Conservation (phyloP, 176 grass and related monocot genomes). For the Eleusine coracana region DNA sequence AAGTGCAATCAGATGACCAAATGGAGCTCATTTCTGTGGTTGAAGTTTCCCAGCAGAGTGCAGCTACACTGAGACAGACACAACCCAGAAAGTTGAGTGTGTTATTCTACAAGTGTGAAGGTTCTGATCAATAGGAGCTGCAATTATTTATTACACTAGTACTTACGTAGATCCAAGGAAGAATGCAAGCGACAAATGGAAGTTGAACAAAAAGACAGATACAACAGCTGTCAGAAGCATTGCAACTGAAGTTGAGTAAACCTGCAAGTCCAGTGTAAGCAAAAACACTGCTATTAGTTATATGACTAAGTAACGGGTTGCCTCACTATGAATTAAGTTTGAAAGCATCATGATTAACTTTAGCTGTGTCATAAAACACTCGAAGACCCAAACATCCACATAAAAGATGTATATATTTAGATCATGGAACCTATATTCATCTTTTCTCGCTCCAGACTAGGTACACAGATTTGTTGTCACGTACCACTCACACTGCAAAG, state of each 20-base stretch:
- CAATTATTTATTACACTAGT: background rate
- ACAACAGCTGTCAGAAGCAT: slow-evolving; percentile 72
- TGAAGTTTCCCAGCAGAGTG: slow-evolving; percentile 49
- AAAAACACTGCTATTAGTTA: slow-evolving; percentile 9
- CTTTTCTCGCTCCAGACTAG: background rate
- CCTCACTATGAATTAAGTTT: background rate
- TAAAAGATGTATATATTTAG: slow-evolving; percentile 2
- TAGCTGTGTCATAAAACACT: background rate
- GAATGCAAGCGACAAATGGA: slow-evolving; percentile 65
- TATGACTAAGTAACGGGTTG: background rate
- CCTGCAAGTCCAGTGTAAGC: slow-evolving; percentile 42
- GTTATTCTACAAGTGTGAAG: background rate
- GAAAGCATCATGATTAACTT: background rate
- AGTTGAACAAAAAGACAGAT: slow-evolving; percentile 61
- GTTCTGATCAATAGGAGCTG: background rate
- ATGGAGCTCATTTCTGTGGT: slow-evolving; percentile 37
- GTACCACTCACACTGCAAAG: background rate
- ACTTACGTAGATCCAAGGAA: slow-evolving; percentile 75
- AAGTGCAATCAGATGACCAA: background rate
- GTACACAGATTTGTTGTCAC: background rate
- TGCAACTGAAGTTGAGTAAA: slow-evolving; percentile 79
- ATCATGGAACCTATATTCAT: too few species aligned
- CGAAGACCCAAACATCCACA: background rate
- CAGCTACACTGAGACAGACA: slow-evolving; percentile 53
- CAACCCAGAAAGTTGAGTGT: slow-evolving; percentile 46